Base-by-base conservation (phyloP, 805 yeast genomes). In the Pichia thaimueangensis region DNA sequence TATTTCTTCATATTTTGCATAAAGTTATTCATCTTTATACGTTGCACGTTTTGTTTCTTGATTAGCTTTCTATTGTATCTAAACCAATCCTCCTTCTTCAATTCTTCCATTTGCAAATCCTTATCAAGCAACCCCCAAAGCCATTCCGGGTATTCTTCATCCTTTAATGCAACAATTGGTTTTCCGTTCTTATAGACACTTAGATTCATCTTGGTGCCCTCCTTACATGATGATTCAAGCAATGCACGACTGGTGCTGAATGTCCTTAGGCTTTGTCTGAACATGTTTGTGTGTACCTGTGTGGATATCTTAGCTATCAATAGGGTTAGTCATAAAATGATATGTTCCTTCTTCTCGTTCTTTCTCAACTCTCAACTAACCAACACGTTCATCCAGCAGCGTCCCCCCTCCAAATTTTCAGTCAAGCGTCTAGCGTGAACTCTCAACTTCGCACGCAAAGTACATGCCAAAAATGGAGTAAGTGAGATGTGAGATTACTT, bases 141-240 rank as follows among this genome's bases (percentile, higher is more conserved):
- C 98, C 98, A 91, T 35, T 74, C 85, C 5, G 98, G 98, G 58
- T 91, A 91, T 55, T 89, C 95, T 30, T 69, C 69, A 59, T 93
- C 97, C 47, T 82, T 86, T 42, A 83, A 63, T 2, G 97, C 97
- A 5, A 86, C 79, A 8, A 94, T 87, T 53, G 88, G 96, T 46
- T 81, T 78, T n/a, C 91, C 94, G 29, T 73, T 70, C 57, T 87
- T 88, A 57, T 76, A 76, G 34, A 91, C 72, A 53, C 84, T 83
- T 55, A 88, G 65, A 49, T 82, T 81, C 47, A 85, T 67, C 9
- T 73, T 69, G 0, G 93, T 82, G 47, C 97, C 88, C 39, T 85
- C 81, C 51, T 71, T 63, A 59, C 89, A 75, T 41, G 78, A 71
- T 9, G 81, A 78, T 49, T 63, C 53, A 5, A 57, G 41, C 6